These are phyloP conservation scores for Lomentospora prolificans DNA, from an alignment of 2,329 filamentous ascomycete species.

Conservation along the genomic window DNA sequence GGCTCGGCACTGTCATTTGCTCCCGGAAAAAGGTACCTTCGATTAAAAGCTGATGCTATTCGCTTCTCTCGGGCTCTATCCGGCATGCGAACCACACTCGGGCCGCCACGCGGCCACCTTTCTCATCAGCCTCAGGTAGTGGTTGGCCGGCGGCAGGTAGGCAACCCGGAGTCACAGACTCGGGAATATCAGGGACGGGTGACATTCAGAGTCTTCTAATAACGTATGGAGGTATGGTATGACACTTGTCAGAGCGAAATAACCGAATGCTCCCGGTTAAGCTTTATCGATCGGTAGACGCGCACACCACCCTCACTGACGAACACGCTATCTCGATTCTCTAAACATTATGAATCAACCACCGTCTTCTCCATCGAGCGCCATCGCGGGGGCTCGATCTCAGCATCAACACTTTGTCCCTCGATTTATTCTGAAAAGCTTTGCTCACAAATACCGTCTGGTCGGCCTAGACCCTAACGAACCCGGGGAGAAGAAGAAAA, in stretches of 20 bases:
- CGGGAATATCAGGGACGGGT: background rate
- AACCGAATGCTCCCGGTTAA: no score
- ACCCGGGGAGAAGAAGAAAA: background rate
- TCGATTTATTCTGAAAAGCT: background rate
- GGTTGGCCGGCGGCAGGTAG: background rate
- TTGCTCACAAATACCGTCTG: background rate
- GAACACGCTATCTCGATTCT: no score
- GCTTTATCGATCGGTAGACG: no score
- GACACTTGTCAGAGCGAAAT: no score
- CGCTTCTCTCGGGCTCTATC: background rate
- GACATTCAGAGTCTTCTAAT: no score
- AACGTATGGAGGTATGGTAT: no score
- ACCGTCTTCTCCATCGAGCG: no score
- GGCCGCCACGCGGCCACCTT: background rate
- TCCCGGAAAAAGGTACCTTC: no score
- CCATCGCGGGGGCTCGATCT: background rate
- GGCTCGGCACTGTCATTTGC: background rate
- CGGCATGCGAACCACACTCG: background rate
- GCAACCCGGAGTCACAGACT: background rate
- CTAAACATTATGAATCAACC: no score
- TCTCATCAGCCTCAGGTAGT: background rate
- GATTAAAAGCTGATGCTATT: no score
- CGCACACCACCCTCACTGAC: no score
- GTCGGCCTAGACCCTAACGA: background rate
- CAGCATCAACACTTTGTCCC: slow-evolving; percentile 1